These are phyloP conservation scores for Rhizopogon roseolus DNA, from an alignment of 768 basidiomycete species.

Conservation along the genomic window DNA sequence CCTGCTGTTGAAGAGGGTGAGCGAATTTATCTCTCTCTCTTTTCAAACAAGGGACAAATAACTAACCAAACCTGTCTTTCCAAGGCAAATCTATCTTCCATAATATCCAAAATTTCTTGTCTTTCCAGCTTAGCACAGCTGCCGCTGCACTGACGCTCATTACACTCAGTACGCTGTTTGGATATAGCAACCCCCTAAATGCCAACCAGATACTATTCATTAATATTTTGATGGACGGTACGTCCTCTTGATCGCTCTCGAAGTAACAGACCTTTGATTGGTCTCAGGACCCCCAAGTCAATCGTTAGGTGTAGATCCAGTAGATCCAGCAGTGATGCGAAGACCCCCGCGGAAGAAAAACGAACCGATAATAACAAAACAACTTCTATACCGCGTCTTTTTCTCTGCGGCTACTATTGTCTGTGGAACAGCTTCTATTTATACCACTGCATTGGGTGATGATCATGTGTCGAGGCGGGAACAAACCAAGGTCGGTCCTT, in stretches of 20 bases:
- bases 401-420: slow-evolving; percentile 95
- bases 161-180: slow-evolving; percentile 87
- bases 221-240: slow-evolving; percentile 98
- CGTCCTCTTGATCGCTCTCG: slow-evolving; percentile 12
- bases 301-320: slow-evolving; percentile 94
- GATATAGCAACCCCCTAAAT: slow-evolving; percentile 88
- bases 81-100: slow-evolving; percentile 95
- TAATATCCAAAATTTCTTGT: slow-evolving; percentile 97
- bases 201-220: slow-evolving; percentile 99
- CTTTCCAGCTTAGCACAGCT: slow-evolving; percentile 97
- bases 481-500: slow-evolving; percentile 84
- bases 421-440: slow-evolving; percentile 81
- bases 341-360: slow-evolving; percentile 91
- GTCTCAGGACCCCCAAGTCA: slow-evolving; percentile 84
- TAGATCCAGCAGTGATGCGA: slow-evolving; percentile 89
- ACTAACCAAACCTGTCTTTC: slow-evolving; percentile 3
- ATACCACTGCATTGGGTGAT: slow-evolving; percentile 78
- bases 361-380: slow-evolving; percentile 76
- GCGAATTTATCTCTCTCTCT: slow-evolving; percentile 1
- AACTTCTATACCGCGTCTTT: slow-evolving; percentile 74
- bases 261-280: background rate
- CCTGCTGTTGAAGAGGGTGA: slow-evolving; percentile 91
- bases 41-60: background rate
- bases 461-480: slow-evolving; percentile 81
- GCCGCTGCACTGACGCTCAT: slow-evolving; percentile 94